Evolutionary conservation across 371 early-diverging fungal genomes (phyloP).

Genomic region (Mucor irregularis): DNA sequence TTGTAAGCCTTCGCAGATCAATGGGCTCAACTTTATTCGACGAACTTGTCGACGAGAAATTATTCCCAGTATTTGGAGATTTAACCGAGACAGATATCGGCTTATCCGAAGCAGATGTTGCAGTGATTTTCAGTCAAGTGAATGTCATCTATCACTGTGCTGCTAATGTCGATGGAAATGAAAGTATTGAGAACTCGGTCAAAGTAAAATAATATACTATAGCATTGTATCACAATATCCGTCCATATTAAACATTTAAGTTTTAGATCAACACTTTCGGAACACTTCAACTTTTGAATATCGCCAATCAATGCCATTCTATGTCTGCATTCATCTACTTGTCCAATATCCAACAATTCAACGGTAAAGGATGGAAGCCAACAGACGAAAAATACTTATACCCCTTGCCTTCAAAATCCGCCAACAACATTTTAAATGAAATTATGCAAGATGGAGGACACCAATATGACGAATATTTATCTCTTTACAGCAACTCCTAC

Average conservation of each 20-base stretch:
- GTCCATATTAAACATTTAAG: too few species aligned
- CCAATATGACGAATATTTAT: constrained; percentile 3
- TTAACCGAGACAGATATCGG: constrained; percentile 50
- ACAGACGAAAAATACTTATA: constrained; percentile 45
- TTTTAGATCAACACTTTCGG: constrained; percentile 60
- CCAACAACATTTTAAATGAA: constrained; percentile 9
- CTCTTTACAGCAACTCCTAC: constrained; percentile 53
- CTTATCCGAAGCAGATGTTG: constrained; percentile 44
- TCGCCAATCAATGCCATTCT: constrained; percentile 52
- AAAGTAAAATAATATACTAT: constrained; percentile 44
- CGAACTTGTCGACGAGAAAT: constrained; percentile 47
- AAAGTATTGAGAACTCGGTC: constrained; percentile 47
- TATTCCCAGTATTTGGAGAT: constrained; percentile 56
- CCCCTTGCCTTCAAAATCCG: constrained; percentile 40
- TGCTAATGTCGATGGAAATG: constrained; percentile 57
- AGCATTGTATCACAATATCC: too few species aligned
- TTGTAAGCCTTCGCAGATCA: constrained; percentile 37
- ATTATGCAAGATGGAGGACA: constrained; percentile 5
- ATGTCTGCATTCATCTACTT: constrained; percentile 52
- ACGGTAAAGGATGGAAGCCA: constrained; percentile 3
- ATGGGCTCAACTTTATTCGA: constrained; percentile 44
- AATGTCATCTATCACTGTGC: constrained; percentile 60
- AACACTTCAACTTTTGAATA: constrained; percentile 49
- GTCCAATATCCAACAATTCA: constrained; percentile 49
- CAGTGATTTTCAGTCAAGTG: constrained; percentile 40